phyloP scores from a whole-genome alignment of 2,329 filamentous ascomycete species.

The Phaeoacremonium minimum region DNA sequence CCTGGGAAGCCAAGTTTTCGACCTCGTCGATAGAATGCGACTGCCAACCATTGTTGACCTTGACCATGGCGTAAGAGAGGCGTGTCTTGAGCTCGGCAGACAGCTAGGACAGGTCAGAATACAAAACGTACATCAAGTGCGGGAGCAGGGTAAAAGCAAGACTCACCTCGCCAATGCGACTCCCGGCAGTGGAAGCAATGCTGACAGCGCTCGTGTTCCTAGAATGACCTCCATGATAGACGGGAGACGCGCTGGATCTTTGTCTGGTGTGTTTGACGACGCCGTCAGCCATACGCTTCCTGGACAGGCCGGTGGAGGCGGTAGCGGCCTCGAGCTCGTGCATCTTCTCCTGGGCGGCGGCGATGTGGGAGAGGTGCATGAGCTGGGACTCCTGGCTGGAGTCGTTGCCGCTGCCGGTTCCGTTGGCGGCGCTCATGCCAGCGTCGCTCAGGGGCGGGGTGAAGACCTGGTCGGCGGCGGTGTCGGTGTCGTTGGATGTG shows the following conservation, averaged over 20 bases:
- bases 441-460: slow-evolving; percentile 38
- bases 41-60: slow-evolving; percentile 88
- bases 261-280: slow-evolving; percentile 54
- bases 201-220: slow-evolving; percentile 68
- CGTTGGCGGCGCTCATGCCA: slow-evolving; percentile 30
- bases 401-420: slow-evolving; percentile 25
- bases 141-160: slow-evolving; percentile 11
- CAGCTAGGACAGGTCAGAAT: slow-evolving; percentile 43
- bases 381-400: slow-evolving; percentile 54
- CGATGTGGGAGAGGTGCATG: slow-evolving; percentile 53
- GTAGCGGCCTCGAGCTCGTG: slow-evolving; percentile 23
- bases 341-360: slow-evolving; percentile 48
- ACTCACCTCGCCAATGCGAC: slow-evolving; percentile 74
- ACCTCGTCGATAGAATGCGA: slow-evolving; percentile 72
- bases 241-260: slow-evolving; percentile 39
- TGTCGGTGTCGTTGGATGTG: slow-evolving; percentile 27
- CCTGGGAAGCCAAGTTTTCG: slow-evolving; percentile 68
- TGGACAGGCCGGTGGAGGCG: slow-evolving; percentile 26
- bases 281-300: slow-evolving; percentile 76
- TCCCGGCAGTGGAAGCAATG: slow-evolving; percentile 55
- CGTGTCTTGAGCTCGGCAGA: slow-evolving; percentile 78
- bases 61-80: slow-evolving; percentile 89
- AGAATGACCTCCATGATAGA: slow-evolving; percentile 52
- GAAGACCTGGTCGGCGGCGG: slow-evolving; percentile 35
- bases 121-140: neutral